Evolutionary conservation across 345 rosid species (phyloP).

Genomic region (Euphorbia tirucalli): DNA sequence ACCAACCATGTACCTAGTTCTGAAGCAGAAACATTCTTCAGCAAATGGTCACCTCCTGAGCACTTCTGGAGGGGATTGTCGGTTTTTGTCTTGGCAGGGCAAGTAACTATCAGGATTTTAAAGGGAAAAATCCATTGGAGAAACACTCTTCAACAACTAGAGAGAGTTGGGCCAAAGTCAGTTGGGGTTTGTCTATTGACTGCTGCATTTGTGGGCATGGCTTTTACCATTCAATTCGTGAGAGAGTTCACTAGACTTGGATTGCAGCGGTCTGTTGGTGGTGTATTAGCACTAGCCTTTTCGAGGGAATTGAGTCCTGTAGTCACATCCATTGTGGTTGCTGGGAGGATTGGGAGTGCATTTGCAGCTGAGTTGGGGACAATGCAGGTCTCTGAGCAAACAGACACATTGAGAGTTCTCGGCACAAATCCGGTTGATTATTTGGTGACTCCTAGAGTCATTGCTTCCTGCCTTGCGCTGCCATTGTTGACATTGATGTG

Average conservation of each 20-base stretch:
- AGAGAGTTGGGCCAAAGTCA: slow-evolving; percentile 79
- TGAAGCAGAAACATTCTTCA: slow-evolving; percentile 39
- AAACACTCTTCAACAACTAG: slow-evolving; percentile 75
- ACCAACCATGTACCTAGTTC: slow-evolving; percentile 20
- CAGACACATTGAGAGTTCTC: slow-evolving; percentile 69
- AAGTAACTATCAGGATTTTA: slow-evolving; percentile 51
- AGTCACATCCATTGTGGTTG: slow-evolving; percentile 73
- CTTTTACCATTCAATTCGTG: slow-evolving; percentile 82
- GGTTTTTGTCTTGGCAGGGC: slow-evolving; percentile 61
- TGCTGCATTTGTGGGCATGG: slow-evolving; percentile 84
- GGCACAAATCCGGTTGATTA: slow-evolving; percentile 73
- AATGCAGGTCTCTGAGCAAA: slow-evolving; percentile 88
- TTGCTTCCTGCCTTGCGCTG: slow-evolving; percentile 59
- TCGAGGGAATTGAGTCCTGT: slow-evolving; percentile 88
- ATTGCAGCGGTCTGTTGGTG: slow-evolving; percentile 70
- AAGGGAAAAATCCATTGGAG: slow-evolving; percentile 73
- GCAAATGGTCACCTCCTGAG: slow-evolving; percentile 65
- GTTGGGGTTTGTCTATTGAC: slow-evolving; percentile 84
- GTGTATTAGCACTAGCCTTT: slow-evolving; percentile 78
- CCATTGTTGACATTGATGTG: slow-evolving; percentile 80
- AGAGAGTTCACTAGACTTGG: slow-evolving; percentile 79
- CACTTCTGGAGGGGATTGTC: slow-evolving; percentile 78
- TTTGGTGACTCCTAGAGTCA: slow-evolving; percentile 71
- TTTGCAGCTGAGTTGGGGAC: slow-evolving; percentile 85
- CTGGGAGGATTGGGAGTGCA: slow-evolving; percentile 82